phyloP scores from a whole-genome alignment of 306 rosid genomes.

The Quercus ilex region DNA sequence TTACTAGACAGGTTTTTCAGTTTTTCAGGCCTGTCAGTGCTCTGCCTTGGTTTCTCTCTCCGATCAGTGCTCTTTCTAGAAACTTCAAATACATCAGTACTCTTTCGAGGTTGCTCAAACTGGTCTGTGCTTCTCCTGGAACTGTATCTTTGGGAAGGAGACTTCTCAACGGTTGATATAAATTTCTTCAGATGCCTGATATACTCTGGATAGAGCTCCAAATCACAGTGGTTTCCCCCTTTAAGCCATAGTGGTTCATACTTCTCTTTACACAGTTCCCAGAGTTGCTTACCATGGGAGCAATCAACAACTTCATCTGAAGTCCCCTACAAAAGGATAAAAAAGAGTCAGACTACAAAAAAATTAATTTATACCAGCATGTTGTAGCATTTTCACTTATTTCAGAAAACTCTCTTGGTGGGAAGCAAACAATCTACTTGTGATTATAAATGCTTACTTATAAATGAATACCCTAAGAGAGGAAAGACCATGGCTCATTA shows the following conservation, averaged over 20 bases:
- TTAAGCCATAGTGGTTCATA: conserved; percentile 92
- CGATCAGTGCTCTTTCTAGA: conserved; percentile 85
- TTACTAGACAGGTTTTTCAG: conserved; percentile 50
- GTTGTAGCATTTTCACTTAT: background rate
- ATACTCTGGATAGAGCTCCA: conserved; percentile 86
- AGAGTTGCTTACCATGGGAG: conserved; percentile 90
- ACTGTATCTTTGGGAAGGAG: conserved; percentile 67
- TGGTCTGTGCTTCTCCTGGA: conserved; percentile 81
- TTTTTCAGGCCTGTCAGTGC: conserved; percentile 78
- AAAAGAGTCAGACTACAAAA: conserved; percentile 1
- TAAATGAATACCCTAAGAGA: background rate
- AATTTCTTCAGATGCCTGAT: conserved; percentile 85
- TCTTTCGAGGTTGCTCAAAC: conserved; percentile 80
- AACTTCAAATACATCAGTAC: conserved; percentile 70
- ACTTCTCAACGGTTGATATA: conserved; percentile 74
- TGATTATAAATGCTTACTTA: background rate
- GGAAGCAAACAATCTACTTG: background rate
- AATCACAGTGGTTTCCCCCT: conserved; percentile 91
- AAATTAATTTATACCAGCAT: background rate
- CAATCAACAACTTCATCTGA: conserved; percentile 93
- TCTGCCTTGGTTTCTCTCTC: conserved; percentile 85
- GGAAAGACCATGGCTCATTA: background rate
- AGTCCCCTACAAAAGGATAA: conserved; percentile 63
- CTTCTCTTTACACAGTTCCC: conserved; percentile 93
- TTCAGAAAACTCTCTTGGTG: background rate